phyloP scores from a whole-genome alignment of 2,329 filamentous ascomycete genomes.

The Chaetomium sp. region DNA sequence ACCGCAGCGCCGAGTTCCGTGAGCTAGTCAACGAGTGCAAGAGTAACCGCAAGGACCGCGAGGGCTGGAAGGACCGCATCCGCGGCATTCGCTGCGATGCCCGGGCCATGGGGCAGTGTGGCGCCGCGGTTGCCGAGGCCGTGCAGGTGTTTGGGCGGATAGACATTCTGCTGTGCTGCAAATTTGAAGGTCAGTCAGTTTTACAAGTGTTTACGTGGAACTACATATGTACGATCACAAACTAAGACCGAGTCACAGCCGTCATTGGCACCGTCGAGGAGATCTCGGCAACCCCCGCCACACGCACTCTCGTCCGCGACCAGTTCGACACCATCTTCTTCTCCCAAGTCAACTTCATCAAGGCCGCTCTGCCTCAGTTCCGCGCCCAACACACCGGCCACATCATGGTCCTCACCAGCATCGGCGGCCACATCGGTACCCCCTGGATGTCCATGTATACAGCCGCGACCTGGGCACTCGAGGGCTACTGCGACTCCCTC shows the following conservation, averaged over 20 bases:
- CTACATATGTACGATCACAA: neutral
- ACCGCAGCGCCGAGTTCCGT: constrained; percentile 71
- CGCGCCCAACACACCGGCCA: constrained; percentile 78
- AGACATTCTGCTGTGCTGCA: constrained; percentile 86
- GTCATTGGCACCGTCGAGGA: constrained; percentile 90
- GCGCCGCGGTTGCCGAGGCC: constrained; percentile 80
- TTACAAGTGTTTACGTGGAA: neutral
- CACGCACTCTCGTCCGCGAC: constrained; percentile 73
- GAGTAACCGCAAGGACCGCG: constrained; percentile 54
- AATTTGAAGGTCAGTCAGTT: constrained; percentile 62
- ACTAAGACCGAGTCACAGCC: constrained; percentile 41
- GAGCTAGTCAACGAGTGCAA: constrained; percentile 68
- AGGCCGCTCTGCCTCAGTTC: constrained; percentile 74
- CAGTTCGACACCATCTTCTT: constrained; percentile 97
- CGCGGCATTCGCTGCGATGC: constrained; percentile 59
- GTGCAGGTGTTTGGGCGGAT: constrained; percentile 77
- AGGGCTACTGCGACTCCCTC: constrained; percentile 91
- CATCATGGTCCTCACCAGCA: constrained; percentile 81
- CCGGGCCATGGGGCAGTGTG: constrained; percentile 61
- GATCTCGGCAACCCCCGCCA: constrained; percentile 64
- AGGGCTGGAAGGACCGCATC: constrained; percentile 77
- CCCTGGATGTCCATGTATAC: constrained; percentile 88
- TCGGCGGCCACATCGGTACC: constrained; percentile 87
- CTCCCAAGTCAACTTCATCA: constrained; percentile 92
- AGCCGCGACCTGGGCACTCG: constrained; percentile 87